A percentile compares a stretch with the other conserved stretches of the same genome.
Evolutionary conservation across 169 alveolate species (phyloP).

Genomic region (Babesia sp.): DNA sequence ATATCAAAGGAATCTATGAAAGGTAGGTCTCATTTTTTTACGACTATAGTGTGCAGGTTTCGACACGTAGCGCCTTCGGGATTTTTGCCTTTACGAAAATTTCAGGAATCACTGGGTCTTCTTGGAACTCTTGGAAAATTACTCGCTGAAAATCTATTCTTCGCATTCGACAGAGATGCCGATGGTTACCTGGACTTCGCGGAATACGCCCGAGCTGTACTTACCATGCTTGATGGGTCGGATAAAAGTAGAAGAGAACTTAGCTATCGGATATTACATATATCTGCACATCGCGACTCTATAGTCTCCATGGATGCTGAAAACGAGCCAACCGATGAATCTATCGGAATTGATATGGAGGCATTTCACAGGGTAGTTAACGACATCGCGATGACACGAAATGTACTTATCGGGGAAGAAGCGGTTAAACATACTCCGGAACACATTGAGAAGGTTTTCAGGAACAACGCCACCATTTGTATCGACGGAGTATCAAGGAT

Average conservation of each 20-base stretch:
- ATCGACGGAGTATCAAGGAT: slow-evolving; percentile 41
- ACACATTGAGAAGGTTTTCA: slow-evolving; percentile 20
- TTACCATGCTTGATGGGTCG: slow-evolving; percentile 75
- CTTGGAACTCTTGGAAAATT: slow-evolving; percentile 55
- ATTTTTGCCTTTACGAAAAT: slow-evolving; percentile 20
- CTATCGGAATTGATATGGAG: slow-evolving; percentile 23
- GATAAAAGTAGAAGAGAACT: slow-evolving; percentile 72
- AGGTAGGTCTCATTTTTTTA: background rate
- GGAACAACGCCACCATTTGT: slow-evolving; percentile 25
- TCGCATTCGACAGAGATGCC: slow-evolving; percentile 76
- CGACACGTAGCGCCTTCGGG: slow-evolving; percentile 59
- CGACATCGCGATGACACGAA: slow-evolving; percentile 36
- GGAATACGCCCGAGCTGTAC: slow-evolving; percentile 78
- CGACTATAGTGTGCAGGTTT: slow-evolving; percentile 36
- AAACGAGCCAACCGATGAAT: background rate
- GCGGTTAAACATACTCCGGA: slow-evolving; percentile 6
- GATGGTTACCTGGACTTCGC: slow-evolving; percentile 76
- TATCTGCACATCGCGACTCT: background rate
- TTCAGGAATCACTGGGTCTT: slow-evolving; percentile 61
- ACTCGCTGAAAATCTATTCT: slow-evolving; percentile 68
- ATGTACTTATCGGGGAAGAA: slow-evolving; percentile 17
- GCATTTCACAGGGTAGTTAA: slow-evolving; percentile 42
- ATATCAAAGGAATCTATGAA: slow-evolving; percentile 3
- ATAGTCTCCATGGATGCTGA: background rate
- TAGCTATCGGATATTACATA: slow-evolving; percentile 71